Evolutionary conservation across 163 green algal species (phyloP).

Genomic region (Smithsoniella earleae): DNA sequence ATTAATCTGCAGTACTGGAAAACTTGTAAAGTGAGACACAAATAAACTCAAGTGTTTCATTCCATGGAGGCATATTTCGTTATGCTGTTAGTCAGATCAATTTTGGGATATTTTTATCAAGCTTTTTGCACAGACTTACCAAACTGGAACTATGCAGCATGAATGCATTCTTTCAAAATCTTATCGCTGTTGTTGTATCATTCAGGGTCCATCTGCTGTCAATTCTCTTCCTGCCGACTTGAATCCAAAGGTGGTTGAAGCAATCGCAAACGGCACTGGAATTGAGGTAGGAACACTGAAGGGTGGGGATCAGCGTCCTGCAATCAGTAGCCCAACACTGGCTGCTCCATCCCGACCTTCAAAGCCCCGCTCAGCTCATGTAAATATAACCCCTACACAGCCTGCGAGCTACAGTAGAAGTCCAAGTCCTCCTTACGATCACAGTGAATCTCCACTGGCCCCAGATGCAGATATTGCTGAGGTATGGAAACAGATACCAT

Average conservation of each 20-base stretch:
- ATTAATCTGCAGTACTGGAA: too few species aligned
- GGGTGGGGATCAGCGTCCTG: background rate
- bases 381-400: background rate
- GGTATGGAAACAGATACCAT: too few species aligned
- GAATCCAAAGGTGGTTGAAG: slow-evolving; percentile 21
- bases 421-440: background rate
- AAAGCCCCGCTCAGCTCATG: background rate
- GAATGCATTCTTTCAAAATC: too few species aligned
- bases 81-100: too few species aligned
- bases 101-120: too few species aligned
- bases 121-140: too few species aligned
- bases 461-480: slow-evolving; percentile 2
- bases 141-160: too few species aligned
- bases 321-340: background rate
- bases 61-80: too few species aligned
- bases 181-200: too few species aligned
- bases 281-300: slow-evolving; percentile 15
- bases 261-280: slow-evolving; percentile 2
- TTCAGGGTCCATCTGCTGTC: slow-evolving; percentile 10
- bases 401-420: background rate
- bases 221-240: background rate
- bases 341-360: background rate
- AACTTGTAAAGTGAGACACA: too few species aligned
- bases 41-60: too few species aligned
- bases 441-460: background rate